phyloP scores from a whole-genome alignment of 495 filamentous ascomycete genomes.

The Astrothelium macrocarpum region DNA sequence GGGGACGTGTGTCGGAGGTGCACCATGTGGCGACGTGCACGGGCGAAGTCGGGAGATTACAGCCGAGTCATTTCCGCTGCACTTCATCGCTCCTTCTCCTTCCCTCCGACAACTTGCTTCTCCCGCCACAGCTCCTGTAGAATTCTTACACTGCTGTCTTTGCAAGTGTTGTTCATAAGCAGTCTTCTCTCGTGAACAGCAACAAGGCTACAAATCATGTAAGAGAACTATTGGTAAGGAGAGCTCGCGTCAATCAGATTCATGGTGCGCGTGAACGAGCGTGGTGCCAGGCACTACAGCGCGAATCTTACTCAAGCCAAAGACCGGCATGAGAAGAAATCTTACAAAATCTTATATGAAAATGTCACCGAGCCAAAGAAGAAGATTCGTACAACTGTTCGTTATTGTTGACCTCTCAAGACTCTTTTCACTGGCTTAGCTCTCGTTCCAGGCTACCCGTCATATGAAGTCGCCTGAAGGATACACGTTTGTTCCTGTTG shows the following conservation, averaged over 20 bases:
- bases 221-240: not conserved
- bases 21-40: not conserved
- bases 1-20: not conserved
- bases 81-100: not conserved
- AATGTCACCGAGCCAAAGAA: slow-evolving; percentile 50
- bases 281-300: not conserved
- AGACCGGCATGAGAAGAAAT: slow-evolving; percentile 16
- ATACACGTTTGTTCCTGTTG: slow-evolving; percentile 75
- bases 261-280: not conserved
- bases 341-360: slow-evolving; percentile 50
- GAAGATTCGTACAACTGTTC: slow-evolving; percentile 47
- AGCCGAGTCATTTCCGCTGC: no score
- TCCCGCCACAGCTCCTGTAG: not conserved
- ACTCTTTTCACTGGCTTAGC: not conserved
- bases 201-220: not conserved
- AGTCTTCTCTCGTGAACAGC: not conserved
- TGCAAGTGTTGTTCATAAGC: not conserved
- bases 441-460: not conserved
- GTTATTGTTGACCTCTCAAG: slow-evolving; percentile 18
- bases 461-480: slow-evolving; percentile 50
- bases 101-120: not conserved
- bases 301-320: not conserved
- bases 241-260: not conserved
- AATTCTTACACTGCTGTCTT: not conserved
- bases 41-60: not conserved